A percentile compares a stretch with the other conserved stretches of the same genome.
phyloP scores from a whole-genome alignment of 1,284 basidiomycete species.

The Austroboletus olivaceoglutinosus region DNA sequence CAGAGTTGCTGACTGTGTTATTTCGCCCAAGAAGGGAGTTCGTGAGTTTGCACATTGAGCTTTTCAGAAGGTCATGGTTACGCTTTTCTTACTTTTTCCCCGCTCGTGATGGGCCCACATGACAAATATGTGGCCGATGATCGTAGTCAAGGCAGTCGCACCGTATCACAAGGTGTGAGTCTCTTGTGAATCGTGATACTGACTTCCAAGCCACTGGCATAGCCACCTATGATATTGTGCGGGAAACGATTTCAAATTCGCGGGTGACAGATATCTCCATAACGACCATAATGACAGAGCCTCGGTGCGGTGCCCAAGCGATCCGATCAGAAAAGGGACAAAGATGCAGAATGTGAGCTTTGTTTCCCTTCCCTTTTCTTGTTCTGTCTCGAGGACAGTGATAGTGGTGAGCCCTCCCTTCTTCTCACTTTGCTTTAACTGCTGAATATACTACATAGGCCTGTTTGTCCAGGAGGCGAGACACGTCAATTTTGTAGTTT shows the following conservation, averaged over 20 bases:
- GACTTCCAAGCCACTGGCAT: too few relatives aligned
- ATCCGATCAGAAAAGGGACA: constrained; percentile 3
- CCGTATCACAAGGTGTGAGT: neutral
- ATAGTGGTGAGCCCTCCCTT: neutral
- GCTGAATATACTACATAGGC: neutral
- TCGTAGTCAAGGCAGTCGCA: neutral
- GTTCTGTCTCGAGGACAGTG: constrained; percentile 4
- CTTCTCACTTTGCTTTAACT: neutral
- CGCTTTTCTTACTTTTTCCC: neutral
- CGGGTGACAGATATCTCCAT: neutral
- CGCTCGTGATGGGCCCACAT: neutral
- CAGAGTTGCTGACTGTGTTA: neutral
- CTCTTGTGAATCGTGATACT: too few relatives aligned
- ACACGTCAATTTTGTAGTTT: neutral
- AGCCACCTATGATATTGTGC: neutral
- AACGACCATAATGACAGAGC: constrained; percentile 1
- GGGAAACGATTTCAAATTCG: neutral
- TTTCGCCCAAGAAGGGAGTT: neutral
- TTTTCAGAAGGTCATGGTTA: too few relatives aligned
- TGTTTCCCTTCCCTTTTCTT: neutral
- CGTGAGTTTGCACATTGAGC: too few relatives aligned
- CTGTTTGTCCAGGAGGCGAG: constrained; percentile 4
- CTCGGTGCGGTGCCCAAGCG: neutral
- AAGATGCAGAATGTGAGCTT: neutral
- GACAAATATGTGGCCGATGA: neutral